Conservation (phyloP, 345 rosid genomes). For the Populus ilicifolia region DNA sequence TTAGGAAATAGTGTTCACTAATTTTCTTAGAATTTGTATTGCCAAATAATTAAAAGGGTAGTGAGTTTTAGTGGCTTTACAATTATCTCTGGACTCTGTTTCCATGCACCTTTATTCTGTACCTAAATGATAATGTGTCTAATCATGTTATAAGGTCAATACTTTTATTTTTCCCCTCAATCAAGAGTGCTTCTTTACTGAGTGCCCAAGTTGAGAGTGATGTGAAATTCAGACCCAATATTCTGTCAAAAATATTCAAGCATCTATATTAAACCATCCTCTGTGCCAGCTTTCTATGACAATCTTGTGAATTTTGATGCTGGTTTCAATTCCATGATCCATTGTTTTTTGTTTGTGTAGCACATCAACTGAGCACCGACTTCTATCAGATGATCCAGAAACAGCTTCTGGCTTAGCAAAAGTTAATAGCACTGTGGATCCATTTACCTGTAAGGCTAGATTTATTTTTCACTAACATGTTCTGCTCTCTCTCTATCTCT, state of each 20-base stretch:
- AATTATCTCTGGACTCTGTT: neutral
- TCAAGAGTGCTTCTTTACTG: neutral
- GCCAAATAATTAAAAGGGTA: neutral
- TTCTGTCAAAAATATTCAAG: neutral
- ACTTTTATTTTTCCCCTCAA: neutral
- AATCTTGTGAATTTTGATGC: neutral
- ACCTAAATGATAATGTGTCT: neutral
- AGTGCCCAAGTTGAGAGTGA: neutral
- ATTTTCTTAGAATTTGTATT: neutral
- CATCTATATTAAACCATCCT: neutral
- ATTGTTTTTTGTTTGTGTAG: slow-evolving; percentile 28
- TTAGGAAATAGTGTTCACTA: neutral
- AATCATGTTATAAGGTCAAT: neutral
- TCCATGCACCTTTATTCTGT: neutral
- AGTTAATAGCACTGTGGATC: slow-evolving; percentile 17
- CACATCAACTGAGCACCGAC: slow-evolving; percentile 25
- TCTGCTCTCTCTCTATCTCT: neutral
- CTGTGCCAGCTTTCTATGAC: neutral
- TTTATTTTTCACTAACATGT: slow-evolving; percentile 3
- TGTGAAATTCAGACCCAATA: neutral
- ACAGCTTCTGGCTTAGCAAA: slow-evolving; percentile 28
- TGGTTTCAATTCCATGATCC: neutral
- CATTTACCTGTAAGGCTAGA: slow-evolving; percentile 30
- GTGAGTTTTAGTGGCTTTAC: neutral
- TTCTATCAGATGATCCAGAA: slow-evolving; percentile 23